phyloP scores from a whole-genome alignment of 805 yeast species.

The Suhomyces canberraensis region DNA sequence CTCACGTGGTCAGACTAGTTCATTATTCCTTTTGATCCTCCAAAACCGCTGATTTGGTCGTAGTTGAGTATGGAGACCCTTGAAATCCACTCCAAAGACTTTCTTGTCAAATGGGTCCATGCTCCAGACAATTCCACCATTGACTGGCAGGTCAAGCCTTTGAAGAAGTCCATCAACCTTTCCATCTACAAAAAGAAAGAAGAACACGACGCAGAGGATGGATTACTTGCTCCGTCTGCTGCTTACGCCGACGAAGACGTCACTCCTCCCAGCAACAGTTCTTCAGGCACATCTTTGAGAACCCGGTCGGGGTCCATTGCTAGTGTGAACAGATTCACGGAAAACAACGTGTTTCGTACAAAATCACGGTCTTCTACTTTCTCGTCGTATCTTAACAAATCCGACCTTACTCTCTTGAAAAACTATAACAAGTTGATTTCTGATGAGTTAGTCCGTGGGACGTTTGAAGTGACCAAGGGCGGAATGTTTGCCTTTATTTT shows the following conservation, averaged over 20 bases:
- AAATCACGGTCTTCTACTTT: constrained; percentile 39
- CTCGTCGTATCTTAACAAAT: constrained; percentile 34
- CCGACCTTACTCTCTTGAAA: constrained; percentile 50
- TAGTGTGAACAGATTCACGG: constrained; percentile 34
- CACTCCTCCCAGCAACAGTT: constrained; percentile 25
- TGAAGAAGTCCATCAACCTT: constrained; percentile 43
- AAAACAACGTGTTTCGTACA: constrained; percentile 28
- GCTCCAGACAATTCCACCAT: constrained; percentile 65
- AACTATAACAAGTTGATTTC: constrained; percentile 51
- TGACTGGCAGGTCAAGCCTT: constrained; percentile 79
- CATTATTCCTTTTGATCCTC: no score
- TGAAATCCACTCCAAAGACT: constrained; percentile 86
- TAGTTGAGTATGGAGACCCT: constrained; percentile 96
- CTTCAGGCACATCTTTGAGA: constrained; percentile 15
- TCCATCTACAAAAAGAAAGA: constrained; percentile 37
- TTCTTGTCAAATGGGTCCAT: constrained; percentile 86
- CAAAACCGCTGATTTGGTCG: no score
- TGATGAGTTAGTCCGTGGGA: constrained; percentile 62
- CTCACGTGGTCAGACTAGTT: no score
- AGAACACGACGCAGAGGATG: constrained; percentile 8
- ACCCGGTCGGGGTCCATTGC: constrained; percentile 28
- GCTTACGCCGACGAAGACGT: neutral
- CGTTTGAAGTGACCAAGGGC: constrained; percentile 53
- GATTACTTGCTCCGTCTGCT: constrained; percentile 8
- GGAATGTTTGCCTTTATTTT: constrained; percentile 85